Evolutionary conservation across 805 yeast genomes (phyloP), one percentile per base, ranked within the genome.

Genomic region (Barnettozyma populi): DNA sequence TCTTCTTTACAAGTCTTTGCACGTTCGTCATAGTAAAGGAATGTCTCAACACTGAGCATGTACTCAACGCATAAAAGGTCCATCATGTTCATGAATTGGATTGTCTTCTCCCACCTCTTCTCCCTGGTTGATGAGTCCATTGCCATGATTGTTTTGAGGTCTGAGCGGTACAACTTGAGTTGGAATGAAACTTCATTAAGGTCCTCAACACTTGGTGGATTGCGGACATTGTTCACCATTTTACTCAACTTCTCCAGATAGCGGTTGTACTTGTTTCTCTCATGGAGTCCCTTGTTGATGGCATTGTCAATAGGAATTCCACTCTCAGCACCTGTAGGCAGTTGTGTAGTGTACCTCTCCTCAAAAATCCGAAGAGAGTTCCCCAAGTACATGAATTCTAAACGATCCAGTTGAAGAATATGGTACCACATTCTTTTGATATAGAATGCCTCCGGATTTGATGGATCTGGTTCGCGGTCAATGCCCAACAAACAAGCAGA

Each of bases 361-460:
- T 21, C 8, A 9, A 20, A 36, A 14, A 43, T 18, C 11, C 27
- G 19, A 2, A 37, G n/a, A n/a, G 45, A 31, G n/a, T 16, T 32
- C 20, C 40, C 45, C 16, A 25, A 7, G 19, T 43, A 43, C n/a
- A 43, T 43, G 25, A 36, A 25, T n/a, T 36, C 40, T 20, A 20
- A 20, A 16, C 29, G 37, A 43, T 35, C 37, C 24, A 24, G n/a
- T 7, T 43, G 23, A 7, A 43, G 19, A n/a, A 43, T 18, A 9
- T 24, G 31, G n/a, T 43, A 37, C 45, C 45, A 43, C n/a, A 43
- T 11, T 21, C 31, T 35, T 36, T 23, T 43, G 24, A 21, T 43
- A 21, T 21, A 24, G 10, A 25, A 14, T 7, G 32, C 35, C 2
- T 27, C 16, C 3, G 9, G 21, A 14, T 24, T 24, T 4, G 19